Base-by-base conservation (phyloP, 176 grass and related monocot genomes). In the Phyllostachys edulis region DNA sequence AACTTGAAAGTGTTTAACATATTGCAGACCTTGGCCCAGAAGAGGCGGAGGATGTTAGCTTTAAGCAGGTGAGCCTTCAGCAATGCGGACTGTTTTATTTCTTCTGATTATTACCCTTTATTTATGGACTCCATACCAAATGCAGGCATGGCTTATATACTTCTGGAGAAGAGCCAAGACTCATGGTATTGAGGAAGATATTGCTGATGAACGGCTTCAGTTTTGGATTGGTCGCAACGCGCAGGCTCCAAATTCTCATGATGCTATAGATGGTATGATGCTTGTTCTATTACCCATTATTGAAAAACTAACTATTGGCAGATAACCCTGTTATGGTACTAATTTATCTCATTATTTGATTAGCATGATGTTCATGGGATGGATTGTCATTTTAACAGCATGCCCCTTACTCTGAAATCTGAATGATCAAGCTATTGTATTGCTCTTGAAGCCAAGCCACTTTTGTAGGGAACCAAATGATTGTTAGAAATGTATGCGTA, bases 101-200 rank as follows among this genome's bases (percentile, higher is more conserved):
- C 57, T 32, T 66, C 5, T 49, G 38, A 9, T 67, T 74, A 42
- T 87, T 87, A 61, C 41, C 51, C 67, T 41, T 57, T 70, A 82
- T 72, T 80, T 77, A 57, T 64, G 69, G 26, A 63, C 42, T 79
- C 59, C 50, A 24, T 9, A 71, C 55, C 27, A 55, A 74, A 54
- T 89, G 73, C 76, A 97, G 94, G 90, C 94, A 50, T 97, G 94
- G 94, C 92, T 92, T 72, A 89, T 97, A 69, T 97, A 97, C 79
- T 97, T 94, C 80, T 98, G 96, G 91, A 88, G 89, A 90, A 93
- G 97, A 88, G 91, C 97, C 63, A 99, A 94, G 90, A 90, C 84
- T 67, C 89, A 99, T 76, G 91, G 90, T 75, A 67, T 99, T n/a
- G 97, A 99, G 81, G 91, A 94, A 89, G 97, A 99, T 83, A 92